These are phyloP conservation scores for Fraxinus nigra DNA, from an alignment of 305 asterid species.

Conservation along the genomic window DNA sequence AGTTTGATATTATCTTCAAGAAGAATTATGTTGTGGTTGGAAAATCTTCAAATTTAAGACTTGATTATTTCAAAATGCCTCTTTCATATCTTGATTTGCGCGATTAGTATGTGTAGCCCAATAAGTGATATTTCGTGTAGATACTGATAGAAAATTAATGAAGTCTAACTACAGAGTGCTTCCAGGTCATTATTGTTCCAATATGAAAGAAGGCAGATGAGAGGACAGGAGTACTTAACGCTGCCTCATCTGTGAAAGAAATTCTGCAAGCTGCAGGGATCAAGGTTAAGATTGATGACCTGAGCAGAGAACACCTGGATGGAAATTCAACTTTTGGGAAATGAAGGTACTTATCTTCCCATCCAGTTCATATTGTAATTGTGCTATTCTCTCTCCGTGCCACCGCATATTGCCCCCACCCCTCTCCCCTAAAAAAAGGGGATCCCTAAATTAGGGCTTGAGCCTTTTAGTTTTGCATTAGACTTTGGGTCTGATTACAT, in stretches of 20 bases:
- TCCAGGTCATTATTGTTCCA: constrained; percentile 85
- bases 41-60: background rate
- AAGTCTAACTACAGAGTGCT: constrained; percentile 19
- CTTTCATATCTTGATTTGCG: background rate
- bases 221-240: constrained; percentile 60
- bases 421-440: background rate
- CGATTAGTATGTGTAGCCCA: background rate
- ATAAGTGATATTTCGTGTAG: background rate
- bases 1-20: background rate
- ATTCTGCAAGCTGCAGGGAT: constrained; percentile 71
- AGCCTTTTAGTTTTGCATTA: background rate
- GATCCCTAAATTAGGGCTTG: background rate
- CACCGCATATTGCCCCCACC: background rate
- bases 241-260: constrained; percentile 68
- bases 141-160: constrained; percentile 16
- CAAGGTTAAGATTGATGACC: constrained; percentile 80
- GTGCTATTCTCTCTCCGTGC: background rate
- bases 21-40: background rate
- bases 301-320: constrained; percentile 97
- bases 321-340: constrained; percentile 97
- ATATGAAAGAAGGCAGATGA: constrained; percentile 87
- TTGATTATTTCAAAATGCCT: constrained; percentile 12
- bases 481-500: background rate
- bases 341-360: constrained; percentile 66
- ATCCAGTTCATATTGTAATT: background rate